These are phyloP conservation scores for Diospyros kaki DNA, from an alignment of 148 eudicot genomes.

Conservation along the genomic window DNA sequence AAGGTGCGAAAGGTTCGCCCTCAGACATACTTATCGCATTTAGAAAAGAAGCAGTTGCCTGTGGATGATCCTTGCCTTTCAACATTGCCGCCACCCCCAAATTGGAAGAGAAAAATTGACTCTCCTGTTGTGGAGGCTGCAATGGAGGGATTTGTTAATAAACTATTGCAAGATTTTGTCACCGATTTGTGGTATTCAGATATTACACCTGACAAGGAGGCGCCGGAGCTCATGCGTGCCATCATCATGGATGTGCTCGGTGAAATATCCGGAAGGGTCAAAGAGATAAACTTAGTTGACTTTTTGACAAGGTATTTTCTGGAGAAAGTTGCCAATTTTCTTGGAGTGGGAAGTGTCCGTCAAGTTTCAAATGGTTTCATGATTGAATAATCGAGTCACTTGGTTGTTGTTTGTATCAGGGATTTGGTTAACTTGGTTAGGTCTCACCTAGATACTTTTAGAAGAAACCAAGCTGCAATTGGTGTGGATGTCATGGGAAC, in stretches of 20 bases:
- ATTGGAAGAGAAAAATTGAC: conserved; percentile 86
- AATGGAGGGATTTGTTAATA: conserved; percentile 66
- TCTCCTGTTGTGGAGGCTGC: conserved; percentile 89
- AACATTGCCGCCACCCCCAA: conserved; percentile 47
- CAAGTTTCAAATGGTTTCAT: too few species aligned
- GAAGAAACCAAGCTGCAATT: conserved; percentile 88
- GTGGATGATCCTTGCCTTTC: conserved; percentile 76
- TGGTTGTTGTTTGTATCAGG: conserved; percentile 44
- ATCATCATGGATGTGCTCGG: conserved; percentile 83
- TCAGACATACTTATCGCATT: conserved; percentile 50
- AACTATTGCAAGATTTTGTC: conserved; percentile 85
- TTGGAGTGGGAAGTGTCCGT: too few species aligned
- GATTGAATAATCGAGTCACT: not conserved
- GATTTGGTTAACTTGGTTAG: conserved; percentile 82
- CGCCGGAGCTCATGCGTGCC: conserved; percentile 73
- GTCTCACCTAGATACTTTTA: conserved; percentile 76
- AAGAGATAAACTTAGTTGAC: conserved; percentile 87
- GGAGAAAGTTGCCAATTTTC: too few species aligned
- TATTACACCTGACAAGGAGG: conserved; percentile 93
- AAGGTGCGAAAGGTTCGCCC: conserved; percentile 42
- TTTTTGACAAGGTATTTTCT: conserved; percentile 68
- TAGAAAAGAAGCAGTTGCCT: conserved; percentile 77
- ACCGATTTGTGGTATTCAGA: conserved; percentile 85
- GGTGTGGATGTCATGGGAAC: conserved; percentile 95
- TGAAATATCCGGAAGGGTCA: conserved; percentile 87